These are phyloP conservation scores for Gossypium davidsonii DNA, from an alignment of 441 rosid genomes.

Conservation along the genomic window DNA sequence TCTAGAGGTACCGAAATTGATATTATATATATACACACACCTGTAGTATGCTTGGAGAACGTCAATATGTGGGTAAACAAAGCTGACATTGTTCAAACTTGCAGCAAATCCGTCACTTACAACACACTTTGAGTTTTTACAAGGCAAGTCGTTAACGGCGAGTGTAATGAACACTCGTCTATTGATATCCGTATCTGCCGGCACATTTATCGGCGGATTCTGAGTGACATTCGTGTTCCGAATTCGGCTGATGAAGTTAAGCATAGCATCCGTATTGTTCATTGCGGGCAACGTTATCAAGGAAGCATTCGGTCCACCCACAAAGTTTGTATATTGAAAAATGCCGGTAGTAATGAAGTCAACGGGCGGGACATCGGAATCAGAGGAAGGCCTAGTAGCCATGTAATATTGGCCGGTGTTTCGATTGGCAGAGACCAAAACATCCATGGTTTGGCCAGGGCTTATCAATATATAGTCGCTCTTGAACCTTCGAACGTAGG, in stretches of 20 bases:
- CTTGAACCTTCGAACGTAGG: conserved; percentile 20
- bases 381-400: conserved; percentile 11
- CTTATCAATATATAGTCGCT: conserved; percentile 21
- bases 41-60: conserved; percentile 30
- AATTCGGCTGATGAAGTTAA: conserved; percentile 29
- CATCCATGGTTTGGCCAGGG: conserved; percentile 31
- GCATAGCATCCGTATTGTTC: conserved; percentile 33
- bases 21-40: background rate
- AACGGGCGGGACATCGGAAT: background rate
- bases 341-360: background rate
- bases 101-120: conserved; percentile 19
- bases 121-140: conserved; percentile 12
- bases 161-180: conserved; percentile 19
- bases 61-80: conserved; percentile 19
- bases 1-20: background rate
- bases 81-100: conserved; percentile 32
- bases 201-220: conserved; percentile 24
- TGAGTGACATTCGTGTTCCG: conserved; percentile 28
- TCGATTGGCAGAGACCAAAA: conserved; percentile 33
- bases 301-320: background rate
- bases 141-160: conserved; percentile 18
- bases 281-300: conserved; percentile 16
- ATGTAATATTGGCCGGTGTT: conserved; percentile 25
- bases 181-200: conserved; percentile 27
- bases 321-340: background rate